Evolutionary conservation across 2,329 filamentous ascomycete species (phyloP).

Genomic region (Penicillium sp.): DNA sequence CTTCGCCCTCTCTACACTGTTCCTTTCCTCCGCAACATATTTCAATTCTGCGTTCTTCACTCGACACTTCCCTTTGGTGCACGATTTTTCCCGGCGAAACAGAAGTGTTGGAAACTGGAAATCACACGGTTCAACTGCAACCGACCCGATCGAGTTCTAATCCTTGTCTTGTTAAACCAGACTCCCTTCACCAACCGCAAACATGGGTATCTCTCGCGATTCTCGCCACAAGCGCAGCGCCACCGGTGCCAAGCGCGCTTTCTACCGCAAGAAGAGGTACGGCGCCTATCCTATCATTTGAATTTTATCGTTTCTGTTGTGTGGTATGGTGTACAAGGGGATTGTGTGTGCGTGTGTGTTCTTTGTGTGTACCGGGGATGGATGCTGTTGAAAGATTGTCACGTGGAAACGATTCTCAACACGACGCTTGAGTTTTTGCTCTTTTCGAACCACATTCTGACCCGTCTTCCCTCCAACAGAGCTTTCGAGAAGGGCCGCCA

Average conservation of each 20-base stretch:
- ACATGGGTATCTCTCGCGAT: conserved; percentile 99
- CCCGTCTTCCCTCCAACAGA: conserved; percentile 68
- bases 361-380: neutral
- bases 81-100: conserved; percentile 16
- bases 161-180: conserved; percentile 30
- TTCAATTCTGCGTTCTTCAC: neutral
- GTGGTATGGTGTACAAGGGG: neutral
- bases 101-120: conserved; percentile 24
- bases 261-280: conserved; percentile 73
- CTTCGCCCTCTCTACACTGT: neutral
- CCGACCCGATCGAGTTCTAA: conserved; percentile 19
- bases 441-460: conserved; percentile 60
- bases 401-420: neutral
- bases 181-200: conserved; percentile 69
- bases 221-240: conserved; percentile 99
- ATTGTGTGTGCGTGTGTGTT: neutral
- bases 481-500: conserved; percentile 99
- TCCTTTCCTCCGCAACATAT: neutral
- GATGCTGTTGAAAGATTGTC: neutral
- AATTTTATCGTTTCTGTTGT: conserved; percentile 30
- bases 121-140: conserved; percentile 14
- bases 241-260: conserved; percentile 95
- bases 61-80: conserved; percentile 3
- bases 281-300: conserved; percentile 58
- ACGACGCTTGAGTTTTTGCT: neutral